Base-by-base conservation (phyloP, 2,329 filamentous ascomycete genomes). In the Emmonsia crescens region DNA sequence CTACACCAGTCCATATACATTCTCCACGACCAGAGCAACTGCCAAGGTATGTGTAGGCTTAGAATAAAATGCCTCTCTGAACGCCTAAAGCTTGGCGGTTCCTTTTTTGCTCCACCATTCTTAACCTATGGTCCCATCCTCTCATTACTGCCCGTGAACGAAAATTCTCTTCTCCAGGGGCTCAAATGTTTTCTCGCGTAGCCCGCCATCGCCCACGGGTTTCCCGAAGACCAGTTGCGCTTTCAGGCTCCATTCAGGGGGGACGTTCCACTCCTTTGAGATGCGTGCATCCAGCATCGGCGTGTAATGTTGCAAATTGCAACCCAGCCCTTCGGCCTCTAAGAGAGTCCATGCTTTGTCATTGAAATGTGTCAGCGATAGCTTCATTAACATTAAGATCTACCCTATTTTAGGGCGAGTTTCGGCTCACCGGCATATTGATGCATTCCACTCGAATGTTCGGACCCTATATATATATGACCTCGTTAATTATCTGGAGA, bases 221-320 rank as follows among this genome's bases (percentile, higher is more conserved):
- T 36, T 36, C 33, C 44, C 44, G 24, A 48, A 48, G 2, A 48
- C 44, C n/a, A 48, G 44, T 24, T 48, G 44, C 0, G 44, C 44
- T 48, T 48, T 48, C 44, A 48, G 44, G n/a, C 24, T 10, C 44
- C 44, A 48, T 21, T 48, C 44, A 8, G 44, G 5, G 3, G 44
- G 44, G 9, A 48, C 10, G n/a, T 48, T 48, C 44, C 44, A 94
- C 67, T 83, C 78, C 59, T 75, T 77, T 55, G 80, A 76, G 57
- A 89, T 86, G 79, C 86, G 84, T 67, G 80, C 79, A 76, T 92
- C 87, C 66, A 92, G 83, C 63, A 93, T 74, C 27, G 89, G 89
- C 83, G 89, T 91, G 82, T 93, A 92, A 79, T 94, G 89, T 81
- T 94, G 89, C 58, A 93, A 82, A 80, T 91, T 93, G 73, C 85